Evolutionary conservation across 2,329 filamentous ascomycete genomes (phyloP).

Genomic region (Colletotrichum karsti): DNA sequence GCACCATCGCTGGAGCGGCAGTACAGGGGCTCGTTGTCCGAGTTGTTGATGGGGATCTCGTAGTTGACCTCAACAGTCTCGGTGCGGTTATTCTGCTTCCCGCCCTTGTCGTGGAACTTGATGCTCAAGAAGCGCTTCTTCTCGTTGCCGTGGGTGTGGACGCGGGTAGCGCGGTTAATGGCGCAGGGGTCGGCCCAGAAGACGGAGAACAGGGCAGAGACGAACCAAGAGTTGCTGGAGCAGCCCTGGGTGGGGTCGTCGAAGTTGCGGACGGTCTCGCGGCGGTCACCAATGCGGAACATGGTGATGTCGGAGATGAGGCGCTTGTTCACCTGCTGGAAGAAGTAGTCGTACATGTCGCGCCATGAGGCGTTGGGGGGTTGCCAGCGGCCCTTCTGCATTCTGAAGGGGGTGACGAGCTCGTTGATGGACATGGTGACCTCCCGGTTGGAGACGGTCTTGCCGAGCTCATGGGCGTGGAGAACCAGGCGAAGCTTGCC

Average conservation of each 20-base stretch:
- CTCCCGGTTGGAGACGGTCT: slow-evolving; percentile 46
- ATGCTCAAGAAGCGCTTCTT: slow-evolving; percentile 38
- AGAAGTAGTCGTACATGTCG: slow-evolving; percentile 46
- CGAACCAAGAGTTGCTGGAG: slow-evolving; percentile 50
- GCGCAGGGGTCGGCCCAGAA: slow-evolving; percentile 51
- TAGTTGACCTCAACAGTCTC: slow-evolving; percentile 51
- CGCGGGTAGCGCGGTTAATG: slow-evolving; percentile 47
- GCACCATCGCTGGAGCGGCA: slow-evolving; percentile 48
- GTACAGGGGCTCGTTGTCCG: slow-evolving; percentile 50
- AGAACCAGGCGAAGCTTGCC: slow-evolving; percentile 53
- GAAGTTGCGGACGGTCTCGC: slow-evolving; percentile 37
- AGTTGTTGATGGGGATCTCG: slow-evolving; percentile 53
- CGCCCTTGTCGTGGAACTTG: slow-evolving; percentile 54
- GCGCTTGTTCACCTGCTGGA: slow-evolving; percentile 40
- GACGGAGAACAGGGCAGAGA: slow-evolving; percentile 53
- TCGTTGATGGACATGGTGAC: slow-evolving; percentile 51
- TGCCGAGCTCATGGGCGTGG: slow-evolving; percentile 42
- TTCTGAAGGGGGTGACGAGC: slow-evolving; percentile 46
- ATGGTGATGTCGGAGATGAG: slow-evolving; percentile 42
- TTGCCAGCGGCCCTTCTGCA: slow-evolving; percentile 41
- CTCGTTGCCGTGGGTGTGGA: slow-evolving; percentile 34
- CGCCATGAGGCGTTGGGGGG: slow-evolving; percentile 51
- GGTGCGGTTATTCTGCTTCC: slow-evolving; percentile 48
- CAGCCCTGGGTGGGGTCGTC: slow-evolving; percentile 54
- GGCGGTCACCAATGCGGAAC: slow-evolving; percentile 35